These are phyloP conservation scores for Colletotrichum tropicale DNA, from an alignment of 2,329 filamentous ascomycete species.

Conservation along the genomic window DNA sequence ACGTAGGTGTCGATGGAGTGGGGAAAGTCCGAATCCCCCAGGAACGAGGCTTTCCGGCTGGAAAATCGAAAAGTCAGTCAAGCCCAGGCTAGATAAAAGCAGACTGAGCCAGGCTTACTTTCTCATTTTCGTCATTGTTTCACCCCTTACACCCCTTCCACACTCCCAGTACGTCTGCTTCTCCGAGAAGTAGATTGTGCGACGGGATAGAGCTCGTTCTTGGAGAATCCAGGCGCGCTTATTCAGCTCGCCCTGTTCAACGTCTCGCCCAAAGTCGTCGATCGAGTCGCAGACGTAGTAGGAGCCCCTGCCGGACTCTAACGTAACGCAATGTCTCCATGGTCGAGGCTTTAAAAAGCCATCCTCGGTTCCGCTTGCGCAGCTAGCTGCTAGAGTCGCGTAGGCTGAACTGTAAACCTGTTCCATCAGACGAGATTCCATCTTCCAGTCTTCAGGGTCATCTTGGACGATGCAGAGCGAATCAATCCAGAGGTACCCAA, in stretches of 20 bases:
- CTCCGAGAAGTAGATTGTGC: constrained; percentile 40
- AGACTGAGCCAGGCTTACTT: constrained; percentile 30
- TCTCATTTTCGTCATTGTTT: constrained; percentile 33
- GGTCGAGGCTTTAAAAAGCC: neutral
- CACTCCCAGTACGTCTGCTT: constrained; percentile 43
- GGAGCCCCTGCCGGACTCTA: neutral
- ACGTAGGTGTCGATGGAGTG: neutral
- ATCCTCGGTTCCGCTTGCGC: neutral
- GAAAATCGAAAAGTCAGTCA: neutral
- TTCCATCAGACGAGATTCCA: constrained; percentile 14
- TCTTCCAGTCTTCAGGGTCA: constrained; percentile 17
- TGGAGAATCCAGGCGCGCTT: constrained; percentile 43
- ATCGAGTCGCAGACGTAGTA: constrained; percentile 27
- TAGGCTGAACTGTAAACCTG: neutral
- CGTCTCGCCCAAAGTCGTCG: constrained; percentile 37
- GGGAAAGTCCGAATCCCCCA: neutral
- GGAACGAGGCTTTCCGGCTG: neutral
- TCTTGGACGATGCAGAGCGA: constrained; percentile 3
- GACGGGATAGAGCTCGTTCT: constrained; percentile 36
- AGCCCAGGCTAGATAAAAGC: neutral
- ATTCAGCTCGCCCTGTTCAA: constrained; percentile 32
- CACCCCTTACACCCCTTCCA: constrained; percentile 35
- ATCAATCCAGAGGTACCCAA: constrained; percentile 23
- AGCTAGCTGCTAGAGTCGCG: neutral
- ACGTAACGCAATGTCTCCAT: neutral